phyloP scores from a whole-genome alignment of 2,329 filamentous ascomycete species.

The Amauroascus niger region DNA sequence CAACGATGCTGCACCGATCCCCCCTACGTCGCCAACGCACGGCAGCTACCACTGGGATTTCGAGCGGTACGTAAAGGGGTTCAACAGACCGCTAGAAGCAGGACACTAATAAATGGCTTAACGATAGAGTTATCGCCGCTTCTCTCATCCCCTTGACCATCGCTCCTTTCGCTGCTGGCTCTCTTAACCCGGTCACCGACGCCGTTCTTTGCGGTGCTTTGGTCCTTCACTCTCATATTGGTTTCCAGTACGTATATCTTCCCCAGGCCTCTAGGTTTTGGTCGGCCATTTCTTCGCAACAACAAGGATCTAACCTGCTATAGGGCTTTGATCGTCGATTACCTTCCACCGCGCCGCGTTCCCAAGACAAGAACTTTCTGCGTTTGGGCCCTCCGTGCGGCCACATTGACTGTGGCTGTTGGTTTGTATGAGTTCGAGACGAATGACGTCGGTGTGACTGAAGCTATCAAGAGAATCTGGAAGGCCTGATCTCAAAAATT shows the following conservation, averaged over 20 bases:
- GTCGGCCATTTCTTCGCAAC: no score
- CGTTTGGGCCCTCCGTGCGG: constrained; percentile 68
- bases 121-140: constrained; percentile 60
- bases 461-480: constrained; percentile 83
- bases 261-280: not conserved
- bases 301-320: not conserved
- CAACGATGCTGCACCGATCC: constrained; percentile 76
- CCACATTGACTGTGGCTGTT: constrained; percentile 70
- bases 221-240: constrained; percentile 89
- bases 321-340: constrained; percentile 73
- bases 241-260: constrained; percentile 59
- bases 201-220: constrained; percentile 72
- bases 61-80: constrained; percentile 50
- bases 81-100: not conserved
- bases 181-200: constrained; percentile 80
- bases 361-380: constrained; percentile 58
- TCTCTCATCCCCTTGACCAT: constrained; percentile 78
- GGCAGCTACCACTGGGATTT: constrained; percentile 99
- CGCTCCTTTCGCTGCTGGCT: constrained; percentile 83
- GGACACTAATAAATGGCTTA: not conserved
- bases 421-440: constrained; percentile 98
- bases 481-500: constrained; percentile 46
- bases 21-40: constrained; percentile 62
- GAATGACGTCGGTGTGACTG: constrained; percentile 89
- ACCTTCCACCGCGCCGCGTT: constrained; percentile 64